Conservation (phyloP, 169 alveolate species). For the Plasmodium gallinaceum region DNA sequence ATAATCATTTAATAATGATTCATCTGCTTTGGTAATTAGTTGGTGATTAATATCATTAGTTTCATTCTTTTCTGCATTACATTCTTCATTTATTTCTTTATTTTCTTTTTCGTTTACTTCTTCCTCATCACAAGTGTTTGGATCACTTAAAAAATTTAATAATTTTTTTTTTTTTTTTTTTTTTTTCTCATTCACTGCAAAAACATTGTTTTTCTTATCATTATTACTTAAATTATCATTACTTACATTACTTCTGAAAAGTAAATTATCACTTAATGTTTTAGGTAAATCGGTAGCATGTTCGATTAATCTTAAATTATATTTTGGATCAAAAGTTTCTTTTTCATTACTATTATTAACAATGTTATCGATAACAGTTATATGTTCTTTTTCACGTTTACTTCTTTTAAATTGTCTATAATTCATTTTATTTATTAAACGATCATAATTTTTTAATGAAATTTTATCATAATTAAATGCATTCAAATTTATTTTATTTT, state of each 20-base stretch:
- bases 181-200: not conserved
- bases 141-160: constrained; percentile 12
- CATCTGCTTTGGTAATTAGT: constrained; percentile 34
- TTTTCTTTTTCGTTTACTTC: not conserved
- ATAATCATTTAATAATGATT: constrained; percentile 29
- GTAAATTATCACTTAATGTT: constrained; percentile 57
- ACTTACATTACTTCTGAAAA: constrained; percentile 21
- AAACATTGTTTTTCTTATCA: constrained; percentile 7
- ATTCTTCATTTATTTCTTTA: constrained; percentile 3
- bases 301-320: constrained; percentile 80
- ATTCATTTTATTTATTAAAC: constrained; percentile 68
- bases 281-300: constrained; percentile 78
- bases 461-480: constrained; percentile 74
- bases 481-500: constrained; percentile 29
- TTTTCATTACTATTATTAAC: constrained; percentile 39
- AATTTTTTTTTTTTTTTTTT: constrained; percentile 20
- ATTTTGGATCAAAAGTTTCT: constrained; percentile 77
- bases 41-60: constrained; percentile 22
- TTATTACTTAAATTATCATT: not conserved
- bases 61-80: not conserved
- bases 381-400: constrained; percentile 25
- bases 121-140: constrained; percentile 5
- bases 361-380: constrained; percentile 54
- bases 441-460: constrained; percentile 51
- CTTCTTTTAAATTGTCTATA: constrained; percentile 69